These are phyloP conservation scores for Polytrichum formosum DNA, from an alignment of 225 moss, liverwort and hornwort species.

Conservation along the genomic window DNA sequence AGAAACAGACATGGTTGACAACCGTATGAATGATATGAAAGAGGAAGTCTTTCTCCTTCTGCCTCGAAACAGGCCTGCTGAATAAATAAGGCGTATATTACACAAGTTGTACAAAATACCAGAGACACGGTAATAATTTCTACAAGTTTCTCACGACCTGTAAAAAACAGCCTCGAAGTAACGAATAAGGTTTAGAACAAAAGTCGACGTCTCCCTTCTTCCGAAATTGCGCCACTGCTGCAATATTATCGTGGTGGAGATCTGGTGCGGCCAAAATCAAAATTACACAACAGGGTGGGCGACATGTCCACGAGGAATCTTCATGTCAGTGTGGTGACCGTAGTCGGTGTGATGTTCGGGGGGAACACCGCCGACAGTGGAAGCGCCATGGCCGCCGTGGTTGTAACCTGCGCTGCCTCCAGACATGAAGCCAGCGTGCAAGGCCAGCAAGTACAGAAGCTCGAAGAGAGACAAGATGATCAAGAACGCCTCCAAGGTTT, in stretches of 20 bases:
- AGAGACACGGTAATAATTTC: no score
- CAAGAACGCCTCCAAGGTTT: conserved; percentile 44
- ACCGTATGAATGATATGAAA: no score
- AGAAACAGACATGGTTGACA: no score
- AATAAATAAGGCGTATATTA: not conserved
- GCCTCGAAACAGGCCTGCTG: not conserved
- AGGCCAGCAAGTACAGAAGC: conserved; percentile 39
- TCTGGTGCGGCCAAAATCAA: no score
- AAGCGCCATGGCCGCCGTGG: not conserved
- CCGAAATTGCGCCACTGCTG: no score
- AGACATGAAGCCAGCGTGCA: conserved; percentile 20
- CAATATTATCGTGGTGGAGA: no score
- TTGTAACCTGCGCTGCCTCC: conserved; percentile 6
- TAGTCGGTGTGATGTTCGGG: conserved; percentile 14
- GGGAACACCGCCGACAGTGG: conserved; percentile 1
- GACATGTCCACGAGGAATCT: conserved; percentile 34
- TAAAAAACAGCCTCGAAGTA: no score
- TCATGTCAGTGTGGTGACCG: conserved; percentile 25
- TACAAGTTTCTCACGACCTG: no score
- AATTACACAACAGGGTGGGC: conserved; percentile 18
- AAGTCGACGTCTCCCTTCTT: no score
- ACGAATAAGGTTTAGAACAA: no score
- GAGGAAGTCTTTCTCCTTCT: not conserved
- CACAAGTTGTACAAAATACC: no score
- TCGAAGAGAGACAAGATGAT: conserved; percentile 45